phyloP scores from a whole-genome alignment of 305 asterid species.

The Fraxinus ornus region DNA sequence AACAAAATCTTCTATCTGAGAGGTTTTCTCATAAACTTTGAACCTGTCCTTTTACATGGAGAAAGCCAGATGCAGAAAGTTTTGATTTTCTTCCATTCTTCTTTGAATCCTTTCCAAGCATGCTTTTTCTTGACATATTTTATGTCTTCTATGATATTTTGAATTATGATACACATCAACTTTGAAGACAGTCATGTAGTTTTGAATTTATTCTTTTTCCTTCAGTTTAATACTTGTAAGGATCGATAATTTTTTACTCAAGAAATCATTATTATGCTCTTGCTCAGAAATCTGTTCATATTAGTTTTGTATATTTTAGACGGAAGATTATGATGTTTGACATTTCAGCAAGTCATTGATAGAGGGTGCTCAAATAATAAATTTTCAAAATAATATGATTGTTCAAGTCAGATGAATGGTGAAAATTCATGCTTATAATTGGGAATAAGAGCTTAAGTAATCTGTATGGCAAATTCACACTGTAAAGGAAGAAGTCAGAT shows the following conservation, averaged over 20 bases:
- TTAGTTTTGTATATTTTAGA: neutral
- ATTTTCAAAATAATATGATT: neutral
- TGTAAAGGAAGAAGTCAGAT: neutral
- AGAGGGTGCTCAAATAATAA: neutral
- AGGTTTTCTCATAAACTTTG: neutral
- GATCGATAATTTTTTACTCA: neutral
- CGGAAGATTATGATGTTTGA: neutral
- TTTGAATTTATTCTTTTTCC: neutral
- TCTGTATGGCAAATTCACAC: neutral
- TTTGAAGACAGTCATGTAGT: constrained; percentile 14
- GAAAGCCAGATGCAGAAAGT: constrained; percentile 11
- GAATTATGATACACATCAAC: neutral
- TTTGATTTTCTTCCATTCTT: constrained; percentile 3
- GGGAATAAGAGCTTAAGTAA: neutral
- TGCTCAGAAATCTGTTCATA: neutral
- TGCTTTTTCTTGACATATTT: too few species aligned
- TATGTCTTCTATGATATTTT: neutral
- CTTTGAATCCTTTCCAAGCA: neutral
- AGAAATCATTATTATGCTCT: too few species aligned
- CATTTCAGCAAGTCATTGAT: neutral
- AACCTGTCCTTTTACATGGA: neutral
- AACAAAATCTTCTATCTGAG: constrained; percentile 7
- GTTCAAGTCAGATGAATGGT: neutral
- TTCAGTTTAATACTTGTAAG: neutral
- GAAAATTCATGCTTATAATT: constrained; percentile 2